These are phyloP conservation scores for Tuber magnatum DNA, from an alignment of 495 filamentous ascomycete genomes.

Conservation along the genomic window DNA sequence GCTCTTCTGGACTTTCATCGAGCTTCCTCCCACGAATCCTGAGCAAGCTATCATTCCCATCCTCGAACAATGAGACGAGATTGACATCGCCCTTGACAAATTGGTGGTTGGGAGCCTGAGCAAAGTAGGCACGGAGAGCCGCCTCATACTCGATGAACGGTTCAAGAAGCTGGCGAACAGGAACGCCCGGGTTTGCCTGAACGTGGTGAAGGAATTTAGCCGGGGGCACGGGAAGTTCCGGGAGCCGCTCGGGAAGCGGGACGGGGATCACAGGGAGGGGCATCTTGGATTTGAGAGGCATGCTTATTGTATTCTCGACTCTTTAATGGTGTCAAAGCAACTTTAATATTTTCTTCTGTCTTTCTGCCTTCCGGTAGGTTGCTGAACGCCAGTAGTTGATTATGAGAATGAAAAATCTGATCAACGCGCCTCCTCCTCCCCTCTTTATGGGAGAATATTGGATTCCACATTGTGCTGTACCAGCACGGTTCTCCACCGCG, in stretches of 20 bases:
- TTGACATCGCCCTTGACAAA: constrained; percentile 59
- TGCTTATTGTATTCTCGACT: not conserved
- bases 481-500: not conserved
- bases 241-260: constrained; percentile 40
- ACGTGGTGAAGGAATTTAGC: constrained; percentile 47
- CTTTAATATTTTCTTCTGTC: not conserved
- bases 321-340: not conserved
- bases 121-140: constrained; percentile 60
- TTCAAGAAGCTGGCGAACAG: constrained; percentile 53
- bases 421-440: not conserved
- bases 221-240: constrained; percentile 46
- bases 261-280: constrained; percentile 12
- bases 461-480: not conserved
- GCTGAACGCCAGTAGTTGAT: not conserved
- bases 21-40: constrained; percentile 59
- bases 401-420: not conserved
- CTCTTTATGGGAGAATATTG: not conserved
- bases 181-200: constrained; percentile 47
- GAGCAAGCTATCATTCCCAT: constrained; percentile 49
- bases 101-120: constrained; percentile 58
- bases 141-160: constrained; percentile 66
- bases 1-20: constrained; percentile 49
- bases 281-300: constrained; percentile 1
- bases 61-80: constrained; percentile 60
- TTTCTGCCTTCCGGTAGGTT: not conserved